Base-by-base conservation (phyloP, 257 asterid species). In the Jasminum sambac region DNA sequence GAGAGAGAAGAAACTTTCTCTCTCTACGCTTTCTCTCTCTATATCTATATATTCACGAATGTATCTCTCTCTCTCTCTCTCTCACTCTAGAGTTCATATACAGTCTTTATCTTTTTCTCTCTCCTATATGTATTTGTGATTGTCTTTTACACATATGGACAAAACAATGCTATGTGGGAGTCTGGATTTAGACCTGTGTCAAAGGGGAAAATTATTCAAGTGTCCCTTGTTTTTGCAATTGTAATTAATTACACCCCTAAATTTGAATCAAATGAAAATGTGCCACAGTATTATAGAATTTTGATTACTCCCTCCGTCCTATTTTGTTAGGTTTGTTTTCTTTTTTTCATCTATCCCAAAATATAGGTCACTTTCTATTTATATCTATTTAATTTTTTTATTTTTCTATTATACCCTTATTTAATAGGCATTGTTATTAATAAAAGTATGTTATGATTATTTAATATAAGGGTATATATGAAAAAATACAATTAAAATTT, bases 1-100 rank as follows among this genome's bases (percentile, higher is more conserved):
- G 73, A 78, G 68, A 57, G 82, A 23, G 62, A 39, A 68, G 67
- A 74, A 74, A 25, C 78, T 73, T 25, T 68, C 43, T 63, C 36
- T 19, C 69, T 55, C 36, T 55, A 4, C 10, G 8, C 1, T 55
- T 5, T 50, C 26, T 52, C 26, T 52, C 61, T 52, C 30, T 50
- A 17, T 50, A 50, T 50, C 60, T 55, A 11, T 43, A 1, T 43
- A 10, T 43, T n/a, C n/a, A 7, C 6, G 11, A 6, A 40, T 40
- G 12, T 30, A 30, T 30, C 1, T 30, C 36, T 1, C 36, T 30
- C 36, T 30, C 1, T 30, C 36, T 1, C 36, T 30, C 36, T 30
- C 36, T 30, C 36, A 30, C 36, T 30, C 36, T 30, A 30, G 36
- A 30, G 36, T 30, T 4, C 36, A 14, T 43, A 2, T 43, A 43